Percentiles rank a stretch among this genome's conserved stretches.
Evolutionary conservation across 23 red algal genomes (phyloP).

Genomic region (Gracilariopsis chorda): DNA sequence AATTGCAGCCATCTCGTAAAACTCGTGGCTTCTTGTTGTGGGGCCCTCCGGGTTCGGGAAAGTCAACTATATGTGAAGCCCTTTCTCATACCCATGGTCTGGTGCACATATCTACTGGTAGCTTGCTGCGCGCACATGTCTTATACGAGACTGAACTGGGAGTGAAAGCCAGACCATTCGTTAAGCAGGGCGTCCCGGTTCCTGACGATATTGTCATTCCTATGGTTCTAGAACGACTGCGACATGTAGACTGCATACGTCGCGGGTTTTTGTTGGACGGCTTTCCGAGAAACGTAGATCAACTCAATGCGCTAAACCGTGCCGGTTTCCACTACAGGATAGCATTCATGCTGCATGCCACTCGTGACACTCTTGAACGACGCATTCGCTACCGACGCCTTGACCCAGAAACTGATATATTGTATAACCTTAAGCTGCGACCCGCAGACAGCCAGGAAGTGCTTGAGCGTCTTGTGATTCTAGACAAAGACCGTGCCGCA

Average conservation of each 20-base stretch:
- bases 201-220: constrained; percentile 93
- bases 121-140: constrained; percentile 83
- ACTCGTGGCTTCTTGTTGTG: constrained; percentile 64
- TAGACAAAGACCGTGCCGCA: constrained; percentile 58
- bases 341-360: constrained; percentile 79
- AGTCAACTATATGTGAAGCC: constrained; percentile 72
- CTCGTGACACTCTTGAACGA: constrained; percentile 54
- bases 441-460: constrained; percentile 73
- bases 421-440: constrained; percentile 77
- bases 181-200: constrained; percentile 38
- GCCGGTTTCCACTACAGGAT: constrained; percentile 51
- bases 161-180: constrained; percentile 27
- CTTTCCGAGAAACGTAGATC: constrained; percentile 72
- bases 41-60: constrained; percentile 92
- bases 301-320: constrained; percentile 55
- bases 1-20: background rate
- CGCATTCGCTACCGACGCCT: constrained; percentile 75
- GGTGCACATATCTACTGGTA: constrained; percentile 82
- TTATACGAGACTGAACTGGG: constrained; percentile 79
- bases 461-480: constrained; percentile 55
- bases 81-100: constrained; percentile 63
- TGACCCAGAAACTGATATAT: constrained; percentile 85
- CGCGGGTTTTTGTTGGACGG: constrained; percentile 87
- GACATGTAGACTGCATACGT: constrained; percentile 66
- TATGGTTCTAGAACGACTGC: constrained; percentile 71